These are phyloP conservation scores for Fusarium bactridioides DNA, from an alignment of 2,329 filamentous ascomycete species.

Conservation along the genomic window DNA sequence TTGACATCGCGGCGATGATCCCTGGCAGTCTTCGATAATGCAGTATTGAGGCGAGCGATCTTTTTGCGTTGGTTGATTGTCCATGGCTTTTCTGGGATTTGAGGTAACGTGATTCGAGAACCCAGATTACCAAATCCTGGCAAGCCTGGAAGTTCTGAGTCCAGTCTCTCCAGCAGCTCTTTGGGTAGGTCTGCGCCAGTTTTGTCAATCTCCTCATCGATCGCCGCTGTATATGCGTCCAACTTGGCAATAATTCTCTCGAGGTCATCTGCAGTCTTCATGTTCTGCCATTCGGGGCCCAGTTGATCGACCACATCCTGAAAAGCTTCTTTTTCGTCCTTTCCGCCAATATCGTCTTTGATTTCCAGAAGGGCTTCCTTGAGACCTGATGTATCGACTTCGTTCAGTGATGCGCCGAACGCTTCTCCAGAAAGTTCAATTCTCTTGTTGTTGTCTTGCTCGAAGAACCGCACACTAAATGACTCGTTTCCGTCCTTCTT, in stretches of 20 bases:
- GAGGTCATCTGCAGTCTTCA: conserved; percentile 46
- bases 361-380: conserved; percentile 49
- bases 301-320: conserved; percentile 48
- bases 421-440: conserved; percentile 51
- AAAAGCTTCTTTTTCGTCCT: conserved; percentile 47
- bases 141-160: conserved; percentile 41
- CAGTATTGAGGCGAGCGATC: conserved; percentile 48
- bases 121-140: conserved; percentile 37
- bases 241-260: conserved; percentile 47
- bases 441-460: conserved; percentile 52
- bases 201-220: conserved; percentile 48
- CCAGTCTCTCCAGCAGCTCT: conserved; percentile 46
- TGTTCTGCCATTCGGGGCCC: conserved; percentile 43
- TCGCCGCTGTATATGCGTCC: conserved; percentile 47
- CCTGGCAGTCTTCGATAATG: conserved; percentile 41
- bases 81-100: conserved; percentile 49
- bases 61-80: conserved; percentile 51
- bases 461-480: conserved; percentile 56
- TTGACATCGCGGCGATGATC: conserved; percentile 41
- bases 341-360: conserved; percentile 48
- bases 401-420: conserved; percentile 51
- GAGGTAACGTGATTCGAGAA: conserved; percentile 41
- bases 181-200: conserved; percentile 44
- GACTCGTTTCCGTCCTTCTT: conserved; percentile 24
- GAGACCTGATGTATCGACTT: conserved; percentile 47